Evolutionary conservation across 176 grass and related monocot genomes (phyloP), one percentile per base, ranked within the genome.

Genomic region (Alopecurus myosuroides): DNA sequence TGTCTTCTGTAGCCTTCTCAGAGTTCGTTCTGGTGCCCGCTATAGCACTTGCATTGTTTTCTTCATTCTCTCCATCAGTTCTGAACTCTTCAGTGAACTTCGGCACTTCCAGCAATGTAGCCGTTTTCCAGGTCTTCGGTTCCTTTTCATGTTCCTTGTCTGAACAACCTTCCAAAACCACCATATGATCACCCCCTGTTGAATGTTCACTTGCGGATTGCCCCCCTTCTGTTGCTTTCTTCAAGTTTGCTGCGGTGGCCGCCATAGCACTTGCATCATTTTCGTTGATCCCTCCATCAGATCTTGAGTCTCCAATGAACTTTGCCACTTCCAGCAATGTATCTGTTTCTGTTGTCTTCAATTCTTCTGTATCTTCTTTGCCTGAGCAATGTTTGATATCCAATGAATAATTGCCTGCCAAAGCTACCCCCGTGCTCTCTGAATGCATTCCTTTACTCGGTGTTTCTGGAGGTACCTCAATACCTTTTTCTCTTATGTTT

Each of bases 391-490:
- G 28, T 82, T 17, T 39, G 0, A 45, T 42, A 52, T 66, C 45
- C 20, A 81, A 66, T 1, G 23, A 52, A 45, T 28, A 28, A 62
- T 67, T 82, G 36, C 14, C 26, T 35, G 57, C 41, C 28, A 29
- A 67, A 76, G 13, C 36, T 65, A 67, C 44, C 12, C 28, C 33
- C 40, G 22, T 77, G 46, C 5, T 53, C 68, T 75, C 18, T 49
- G 12, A 74, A 81, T 46, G 12, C 36, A 82, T 56, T 53, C 14
- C 15, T 56, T 70, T 30, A 82, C 69, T 70, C 6, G 14, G 33
- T 71, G 35, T 82, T 71, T 82, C 8, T 78, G 3, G 65, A 70
- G 63, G 84, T 34, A 79, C 55, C 64, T 70, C 50, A 6, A 86
- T 71, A 26, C 9, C 50, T 20, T 79, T 3, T 41, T 71, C 42